Conservation (phyloP, 495 filamentous ascomycete species). For the Aspergillus avenaceus region DNA sequence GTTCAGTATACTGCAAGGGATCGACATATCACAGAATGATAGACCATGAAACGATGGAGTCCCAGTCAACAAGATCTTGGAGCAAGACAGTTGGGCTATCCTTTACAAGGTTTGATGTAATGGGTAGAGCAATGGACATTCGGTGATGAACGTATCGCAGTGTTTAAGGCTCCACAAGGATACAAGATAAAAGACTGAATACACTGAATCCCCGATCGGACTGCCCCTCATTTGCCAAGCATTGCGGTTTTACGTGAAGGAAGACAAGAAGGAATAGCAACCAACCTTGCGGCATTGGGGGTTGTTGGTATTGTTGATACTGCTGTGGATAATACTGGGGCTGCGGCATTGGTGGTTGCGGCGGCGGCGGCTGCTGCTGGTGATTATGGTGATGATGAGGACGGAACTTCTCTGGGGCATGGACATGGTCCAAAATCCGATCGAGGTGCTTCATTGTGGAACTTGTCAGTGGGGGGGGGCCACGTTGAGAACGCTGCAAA, state of each 20-base stretch:
- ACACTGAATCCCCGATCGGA: no score
- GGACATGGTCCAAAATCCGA: slow-evolving; percentile 14
- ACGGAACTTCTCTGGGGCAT: slow-evolving; percentile 9
- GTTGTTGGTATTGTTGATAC: background rate
- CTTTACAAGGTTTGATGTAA: no score
- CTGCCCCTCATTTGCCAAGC: background rate
- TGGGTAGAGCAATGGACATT: no score
- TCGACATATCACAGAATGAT: no score
- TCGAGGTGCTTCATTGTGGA: slow-evolving; percentile 15
- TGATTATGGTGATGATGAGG: slow-evolving; percentile 1
- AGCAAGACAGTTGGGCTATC: no score
- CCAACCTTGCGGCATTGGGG: background rate
- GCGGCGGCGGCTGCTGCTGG: background rate
- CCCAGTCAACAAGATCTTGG: no score
- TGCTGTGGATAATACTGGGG: background rate
- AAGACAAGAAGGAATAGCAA: background rate
- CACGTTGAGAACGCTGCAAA: slow-evolving; percentile 1
- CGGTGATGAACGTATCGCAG: no score
- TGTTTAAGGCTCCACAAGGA: no score
- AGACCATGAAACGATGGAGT: no score
- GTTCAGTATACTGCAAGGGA: no score
- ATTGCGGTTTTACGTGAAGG: background rate
- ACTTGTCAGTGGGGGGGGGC: background rate
- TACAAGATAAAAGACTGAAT: no score
- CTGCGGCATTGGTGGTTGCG: background rate